Evolutionary conservation across 2,329 filamentous ascomycete genomes (phyloP).

Genomic region (Alternaria consortialis): DNA sequence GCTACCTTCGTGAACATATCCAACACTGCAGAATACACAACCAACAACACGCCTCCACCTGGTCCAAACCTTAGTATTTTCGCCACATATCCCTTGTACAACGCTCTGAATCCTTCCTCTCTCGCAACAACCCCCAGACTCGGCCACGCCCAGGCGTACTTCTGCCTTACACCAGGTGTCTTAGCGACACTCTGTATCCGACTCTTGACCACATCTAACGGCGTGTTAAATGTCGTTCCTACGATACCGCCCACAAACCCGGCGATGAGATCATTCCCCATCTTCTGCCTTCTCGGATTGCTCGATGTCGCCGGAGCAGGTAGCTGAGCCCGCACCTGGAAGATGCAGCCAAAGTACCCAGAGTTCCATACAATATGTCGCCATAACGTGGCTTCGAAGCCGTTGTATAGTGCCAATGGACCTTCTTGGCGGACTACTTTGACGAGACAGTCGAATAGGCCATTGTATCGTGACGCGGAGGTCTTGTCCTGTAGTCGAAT

Average conservation of each 20-base stretch:
- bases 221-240: constrained; percentile 44
- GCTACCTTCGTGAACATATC: constrained; percentile 30
- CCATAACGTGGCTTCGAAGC: constrained; percentile 45
- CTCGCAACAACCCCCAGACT: constrained; percentile 37
- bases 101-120: constrained; percentile 39
- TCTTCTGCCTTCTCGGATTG: constrained; percentile 37
- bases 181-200: constrained; percentile 45
- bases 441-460: constrained; percentile 37
- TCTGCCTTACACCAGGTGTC: constrained; percentile 31
- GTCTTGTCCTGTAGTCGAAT: constrained; percentile 42
- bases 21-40: constrained; percentile 41
- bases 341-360: constrained; percentile 46
- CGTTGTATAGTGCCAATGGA: constrained; percentile 39
- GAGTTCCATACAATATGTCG: constrained; percentile 46
- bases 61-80: constrained; percentile 45
- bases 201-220: constrained; percentile 45
- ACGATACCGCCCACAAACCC: constrained; percentile 43
- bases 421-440: constrained; percentile 42
- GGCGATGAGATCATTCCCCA: constrained; percentile 37
- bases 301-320: constrained; percentile 21
- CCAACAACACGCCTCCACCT: constrained; percentile 40
- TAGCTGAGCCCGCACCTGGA: constrained; percentile 38
- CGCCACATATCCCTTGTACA: constrained; percentile 45
- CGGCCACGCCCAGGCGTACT: constrained; percentile 45
- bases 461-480: constrained; percentile 38